Percentiles rank a stretch among this genome's conserved stretches.
These are phyloP conservation scores for Tubosaeta brunneosetosa DNA, from an alignment of 768 basidiomycete species.

Conservation along the genomic window DNA sequence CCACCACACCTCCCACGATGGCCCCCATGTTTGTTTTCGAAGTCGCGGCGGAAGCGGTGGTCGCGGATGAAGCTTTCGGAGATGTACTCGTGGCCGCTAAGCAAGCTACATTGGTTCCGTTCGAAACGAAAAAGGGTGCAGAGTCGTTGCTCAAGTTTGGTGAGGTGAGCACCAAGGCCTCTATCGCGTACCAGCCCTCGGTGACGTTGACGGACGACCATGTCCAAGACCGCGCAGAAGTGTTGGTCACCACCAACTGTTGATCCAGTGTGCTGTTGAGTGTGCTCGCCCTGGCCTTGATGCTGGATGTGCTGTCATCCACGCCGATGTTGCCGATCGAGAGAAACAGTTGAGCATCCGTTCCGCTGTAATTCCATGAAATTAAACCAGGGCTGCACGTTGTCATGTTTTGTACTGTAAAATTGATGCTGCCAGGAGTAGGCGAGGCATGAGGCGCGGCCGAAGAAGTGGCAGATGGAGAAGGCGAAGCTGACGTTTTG, in stretches of 20 bases:
- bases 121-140: conserved; percentile 31
- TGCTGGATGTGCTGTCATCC: conserved; percentile 19
- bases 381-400: conserved; percentile 33
- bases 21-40: conserved; percentile 35
- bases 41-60: conserved; percentile 15
- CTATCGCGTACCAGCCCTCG: conserved; percentile 44
- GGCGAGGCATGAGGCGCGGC: conserved; percentile 12
- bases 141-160: conserved; percentile 18
- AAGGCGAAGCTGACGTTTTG: conserved; percentile 4
- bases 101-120: conserved; percentile 36
- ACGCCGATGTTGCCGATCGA: conserved; percentile 39
- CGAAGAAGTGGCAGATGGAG: conserved; percentile 9
- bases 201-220: conserved; percentile 47
- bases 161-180: conserved; percentile 14
- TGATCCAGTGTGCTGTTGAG: conserved; percentile 11
- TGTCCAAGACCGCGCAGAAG: conserved; percentile 25
- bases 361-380: conserved; percentile 39
- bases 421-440: conserved; percentile 15
- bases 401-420: conserved; percentile 29
- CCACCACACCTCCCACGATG: conserved; percentile 52
- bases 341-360: conserved; percentile 28
- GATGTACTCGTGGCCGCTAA: conserved; percentile 13
- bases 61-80: conserved; percentile 10
- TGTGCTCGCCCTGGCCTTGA: conserved; percentile 1
- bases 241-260: conserved; percentile 26